Evolutionary conservation across 768 basidiomycete genomes (phyloP), one percentile per base, ranked within the genome.

Genomic region (Symmetrospora coprosmae): DNA sequence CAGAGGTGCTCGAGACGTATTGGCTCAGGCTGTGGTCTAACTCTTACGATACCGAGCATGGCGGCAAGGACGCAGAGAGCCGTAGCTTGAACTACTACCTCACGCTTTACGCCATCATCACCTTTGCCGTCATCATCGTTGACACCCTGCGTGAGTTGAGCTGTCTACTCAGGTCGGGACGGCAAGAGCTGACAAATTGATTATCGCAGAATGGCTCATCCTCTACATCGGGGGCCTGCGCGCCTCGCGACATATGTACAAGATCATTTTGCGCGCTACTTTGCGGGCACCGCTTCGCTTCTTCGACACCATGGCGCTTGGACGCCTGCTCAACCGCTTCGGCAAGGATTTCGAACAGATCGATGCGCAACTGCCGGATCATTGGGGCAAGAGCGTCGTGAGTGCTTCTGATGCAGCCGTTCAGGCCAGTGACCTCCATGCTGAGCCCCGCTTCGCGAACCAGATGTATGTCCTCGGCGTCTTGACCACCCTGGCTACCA

Each of bases 231-330:
- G 68, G 1, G 59, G 64, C 0, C 59, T 69, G 4, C 62, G 63
- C 8, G 64, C 67, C 2, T 53, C 47, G n/a, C 19, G 27, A 4
- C 41, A 34, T 9, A 28, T 69, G 13, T 64, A 69, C 60, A 28
- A 65, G 39, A 53, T 41, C 17, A 58, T 69, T 14, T 58, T 69
- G 14, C 63, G 60, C 33, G 43, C 65, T 19, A 65, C 65, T 31
- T 50, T 69, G 17, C 66, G 66, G 11, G 68, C 68, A 0, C 65
- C 66, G 1, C 55, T 69, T 0, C 68, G 68, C 2, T 69, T 66
- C 65, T 69, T 68, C 64, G 68, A 69, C 50, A 66, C 63, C 4
- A 67, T 66, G 49, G 65, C 64, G 1, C 51, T 66, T 27, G 66
- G 66, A 17, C 43, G 66, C 6, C 50, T 67, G 16, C 49, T 63